Base-by-base conservation (phyloP, 2,329 filamentous ascomycete genomes). In the Plenodomus tracheiphilus region DNA sequence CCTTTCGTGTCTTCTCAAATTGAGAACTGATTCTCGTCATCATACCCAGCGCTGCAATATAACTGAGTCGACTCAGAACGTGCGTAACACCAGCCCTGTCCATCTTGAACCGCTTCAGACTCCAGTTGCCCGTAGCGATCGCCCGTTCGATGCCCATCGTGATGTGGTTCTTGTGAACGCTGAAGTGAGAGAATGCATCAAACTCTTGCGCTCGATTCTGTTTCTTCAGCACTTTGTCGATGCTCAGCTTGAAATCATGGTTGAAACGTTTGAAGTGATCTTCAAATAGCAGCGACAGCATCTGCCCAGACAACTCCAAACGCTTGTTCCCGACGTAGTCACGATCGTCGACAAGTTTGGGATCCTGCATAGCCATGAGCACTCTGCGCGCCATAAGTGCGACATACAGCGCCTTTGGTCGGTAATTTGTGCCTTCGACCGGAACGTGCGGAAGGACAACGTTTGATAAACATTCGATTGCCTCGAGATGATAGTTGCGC, bases 271-370 rank as follows among this genome's bases (percentile, higher is more conserved):
- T 99, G 83, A 99, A 99, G 51, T 97, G 75, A 79, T 99, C 95
- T 73, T 99, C 95, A 61, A 99, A 99, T 0, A 99, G 81, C 1
- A 99, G 81, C 2, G 94, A 92, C 53, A 99, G 77, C 69, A 99
- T 86, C 74, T 97, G 94, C 0, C 94, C 94, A 45, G 95, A 95
- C 74, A 99, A 74, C 72, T 99, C 94, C 37, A 99, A 79, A 51
- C 94, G 85, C 75, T 99, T 99, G 76, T 99, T 99, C 58, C 94
- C 94, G 22, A 99, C 91, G 66, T 97, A 99, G 74, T 99, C 95
- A 68, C 94, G 84, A 70, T 99, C 94, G 62, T 99, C 94, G 2
- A 99, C 91, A 44, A 97, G 79, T 47, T 88, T 91, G 1, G 89
- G 84, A 66, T 99, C 90, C 51, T 94, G 88, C 66, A 91, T 87